Evolutionary conservation across 2,329 filamentous ascomycete species (phyloP).

Genomic region (Penicillium griseofulvum): DNA sequence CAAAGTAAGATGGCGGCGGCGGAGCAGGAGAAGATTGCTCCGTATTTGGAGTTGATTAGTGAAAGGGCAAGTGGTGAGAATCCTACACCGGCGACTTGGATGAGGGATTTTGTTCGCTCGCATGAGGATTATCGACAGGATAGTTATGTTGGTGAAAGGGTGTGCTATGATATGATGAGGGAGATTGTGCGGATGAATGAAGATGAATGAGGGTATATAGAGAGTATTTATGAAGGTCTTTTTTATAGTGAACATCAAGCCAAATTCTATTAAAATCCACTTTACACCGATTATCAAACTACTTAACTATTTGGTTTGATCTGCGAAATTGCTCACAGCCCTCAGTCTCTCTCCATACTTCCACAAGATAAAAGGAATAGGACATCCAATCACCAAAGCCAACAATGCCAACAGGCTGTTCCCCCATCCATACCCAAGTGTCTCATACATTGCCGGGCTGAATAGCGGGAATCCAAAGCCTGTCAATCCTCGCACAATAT

Average conservation of each 20-base stretch:
- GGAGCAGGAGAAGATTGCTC: constrained; percentile 3
- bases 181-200: constrained; percentile 8
- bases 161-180: constrained; percentile 16
- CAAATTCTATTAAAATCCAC: neutral
- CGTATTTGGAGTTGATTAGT: constrained; percentile 12
- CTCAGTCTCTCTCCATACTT: constrained; percentile 45
- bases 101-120: constrained; percentile 11
- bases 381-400: constrained; percentile 36
- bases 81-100: constrained; percentile 16
- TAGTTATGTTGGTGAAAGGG: constrained; percentile 11
- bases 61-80: constrained; percentile 11
- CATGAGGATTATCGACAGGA: constrained; percentile 14
- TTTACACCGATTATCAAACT: neutral
- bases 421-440: constrained; percentile 33
- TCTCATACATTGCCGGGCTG: constrained; percentile 31
- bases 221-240: neutral
- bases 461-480: constrained; percentile 37
- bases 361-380: constrained; percentile 49
- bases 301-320: neutral
- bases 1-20: neutral
- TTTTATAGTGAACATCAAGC: no score
- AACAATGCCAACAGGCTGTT: constrained; percentile 36
- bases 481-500: constrained; percentile 30
- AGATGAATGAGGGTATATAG: neutral
- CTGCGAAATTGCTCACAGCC: constrained; percentile 45